These are phyloP conservation scores for Yamadazyma siamensis DNA, from an alignment of 1,139 yeast genomes.

Conservation along the genomic window DNA sequence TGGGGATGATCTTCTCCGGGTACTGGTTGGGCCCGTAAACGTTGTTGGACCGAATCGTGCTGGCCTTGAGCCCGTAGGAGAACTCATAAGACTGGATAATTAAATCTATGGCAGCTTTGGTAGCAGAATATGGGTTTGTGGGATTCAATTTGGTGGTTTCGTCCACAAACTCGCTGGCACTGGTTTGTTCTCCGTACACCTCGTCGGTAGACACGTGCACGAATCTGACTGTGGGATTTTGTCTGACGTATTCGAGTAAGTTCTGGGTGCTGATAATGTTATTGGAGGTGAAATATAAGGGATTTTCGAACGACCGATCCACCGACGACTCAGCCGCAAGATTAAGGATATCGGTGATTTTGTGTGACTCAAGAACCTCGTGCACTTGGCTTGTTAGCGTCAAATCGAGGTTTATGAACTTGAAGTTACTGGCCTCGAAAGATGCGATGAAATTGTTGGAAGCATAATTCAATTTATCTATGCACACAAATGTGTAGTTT, in stretches of 20 bases:
- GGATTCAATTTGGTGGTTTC: slow-evolving; percentile 44
- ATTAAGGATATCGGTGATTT: slow-evolving; percentile 40
- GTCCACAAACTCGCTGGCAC: slow-evolving; percentile 20
- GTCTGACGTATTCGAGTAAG: slow-evolving; percentile 38
- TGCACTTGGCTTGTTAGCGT: slow-evolving; percentile 18
- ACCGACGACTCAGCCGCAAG: slow-evolving; percentile 62
- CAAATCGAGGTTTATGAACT: slow-evolving; percentile 36
- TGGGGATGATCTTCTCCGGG: slow-evolving; percentile 56
- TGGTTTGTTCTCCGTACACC: slow-evolving; percentile 48
- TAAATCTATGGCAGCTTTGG: slow-evolving; percentile 57
- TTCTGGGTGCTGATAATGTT: slow-evolving; percentile 52
- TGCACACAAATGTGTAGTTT: slow-evolving; percentile 37
- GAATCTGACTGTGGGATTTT: slow-evolving; percentile 17
- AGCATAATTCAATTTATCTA: slow-evolving; percentile 47
- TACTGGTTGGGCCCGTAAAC: slow-evolving; percentile 56
- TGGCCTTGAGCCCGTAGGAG: slow-evolving; percentile 43
- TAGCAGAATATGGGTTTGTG: slow-evolving; percentile 59
- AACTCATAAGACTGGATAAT: slow-evolving; percentile 45
- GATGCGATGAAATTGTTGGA: slow-evolving; percentile 10
- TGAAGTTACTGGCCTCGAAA: slow-evolving; percentile 19
- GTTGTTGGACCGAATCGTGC: slow-evolving; percentile 50
- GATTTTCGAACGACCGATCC: slow-evolving; percentile 48
- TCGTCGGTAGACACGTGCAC: slow-evolving; percentile 62
- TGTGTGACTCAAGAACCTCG: slow-evolving; percentile 10
- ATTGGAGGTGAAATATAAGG: slow-evolving; percentile 44